Conservation (phyloP, 2,329 filamentous ascomycete genomes). For the Delphinella strobiligena region DNA sequence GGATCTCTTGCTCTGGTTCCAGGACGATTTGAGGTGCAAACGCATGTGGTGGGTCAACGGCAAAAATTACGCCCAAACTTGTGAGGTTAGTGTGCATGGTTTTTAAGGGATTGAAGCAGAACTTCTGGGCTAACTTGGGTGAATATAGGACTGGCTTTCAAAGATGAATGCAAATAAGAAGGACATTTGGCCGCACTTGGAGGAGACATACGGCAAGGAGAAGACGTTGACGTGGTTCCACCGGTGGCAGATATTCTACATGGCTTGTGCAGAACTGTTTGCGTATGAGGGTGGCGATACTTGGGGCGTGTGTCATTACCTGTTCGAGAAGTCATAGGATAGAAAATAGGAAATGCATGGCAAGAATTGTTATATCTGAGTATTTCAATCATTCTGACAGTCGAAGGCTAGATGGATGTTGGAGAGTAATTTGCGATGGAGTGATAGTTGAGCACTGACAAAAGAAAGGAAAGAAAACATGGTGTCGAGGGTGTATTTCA, state of each 20-base stretch:
- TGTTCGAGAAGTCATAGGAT: slow-evolving; percentile 46
- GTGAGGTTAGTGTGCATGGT: slow-evolving; percentile 37
- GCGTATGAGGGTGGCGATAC: slow-evolving; percentile 52
- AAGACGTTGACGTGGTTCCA: slow-evolving; percentile 52
- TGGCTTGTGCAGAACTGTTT: slow-evolving; percentile 60
- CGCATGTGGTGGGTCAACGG: slow-evolving; percentile 63
- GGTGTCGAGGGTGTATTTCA: too few relatives aligned
- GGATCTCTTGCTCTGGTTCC: slow-evolving; percentile 56
- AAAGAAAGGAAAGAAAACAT: too few relatives aligned
- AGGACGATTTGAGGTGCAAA: slow-evolving; percentile 47
- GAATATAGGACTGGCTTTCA: slow-evolving; percentile 45
- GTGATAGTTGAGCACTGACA: too few relatives aligned
- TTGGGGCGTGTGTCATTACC: slow-evolving; percentile 56
- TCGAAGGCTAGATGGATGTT: too few relatives aligned
- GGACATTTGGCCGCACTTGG: slow-evolving; percentile 50
- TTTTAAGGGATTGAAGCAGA: not conserved
- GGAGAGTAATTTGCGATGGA: too few relatives aligned
- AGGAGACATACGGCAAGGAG: slow-evolving; percentile 52
- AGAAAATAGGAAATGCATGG: slow-evolving; percentile 4
- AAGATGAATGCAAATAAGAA: slow-evolving; percentile 48
- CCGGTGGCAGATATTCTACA: slow-evolving; percentile 60
- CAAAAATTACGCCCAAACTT: slow-evolving; percentile 56
- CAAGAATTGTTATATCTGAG: too few relatives aligned
- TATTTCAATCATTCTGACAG: too few relatives aligned
- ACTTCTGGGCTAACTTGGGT: not conserved